These are phyloP conservation scores for Aspergillus brasiliensis DNA, from an alignment of 2,329 filamentous ascomycete genomes.

Conservation along the genomic window DNA sequence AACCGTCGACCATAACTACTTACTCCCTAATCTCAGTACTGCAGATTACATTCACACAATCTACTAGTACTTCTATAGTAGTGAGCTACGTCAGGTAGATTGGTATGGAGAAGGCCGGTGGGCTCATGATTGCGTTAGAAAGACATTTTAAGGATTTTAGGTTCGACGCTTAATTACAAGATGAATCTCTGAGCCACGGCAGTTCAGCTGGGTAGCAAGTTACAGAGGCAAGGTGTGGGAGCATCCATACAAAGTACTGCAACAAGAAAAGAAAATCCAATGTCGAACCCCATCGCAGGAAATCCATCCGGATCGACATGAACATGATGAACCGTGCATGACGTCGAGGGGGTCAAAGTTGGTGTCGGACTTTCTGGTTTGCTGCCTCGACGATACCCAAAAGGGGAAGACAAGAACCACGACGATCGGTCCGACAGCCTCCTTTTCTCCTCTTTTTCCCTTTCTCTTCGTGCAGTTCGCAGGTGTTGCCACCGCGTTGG, in stretches of 20 bases:
- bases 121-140: neutral
- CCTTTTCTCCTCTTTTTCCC: slow-evolving; percentile 19
- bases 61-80: neutral
- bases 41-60: neutral
- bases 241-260: neutral
- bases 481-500: slow-evolving; percentile 9
- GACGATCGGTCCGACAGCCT: slow-evolving; percentile 12
- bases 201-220: neutral
- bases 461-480: no score
- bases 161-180: neutral
- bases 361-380: neutral
- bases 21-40: neutral
- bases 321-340: slow-evolving; percentile 26
- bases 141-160: neutral
- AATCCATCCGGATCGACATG: slow-evolving; percentile 13
- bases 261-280: neutral
- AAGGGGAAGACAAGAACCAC: slow-evolving; percentile 6
- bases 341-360: slow-evolving; percentile 17
- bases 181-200: neutral
- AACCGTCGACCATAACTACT: no score
- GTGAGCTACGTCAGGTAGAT: slow-evolving; percentile 3
- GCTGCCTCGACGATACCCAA: slow-evolving; percentile 11
- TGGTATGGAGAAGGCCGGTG: neutral
- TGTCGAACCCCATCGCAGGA: neutral
- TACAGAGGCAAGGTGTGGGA: neutral